Evolutionary conservation across 2,329 filamentous ascomycete species (phyloP).

Genomic region (Phyllosticta capitalensis): DNA sequence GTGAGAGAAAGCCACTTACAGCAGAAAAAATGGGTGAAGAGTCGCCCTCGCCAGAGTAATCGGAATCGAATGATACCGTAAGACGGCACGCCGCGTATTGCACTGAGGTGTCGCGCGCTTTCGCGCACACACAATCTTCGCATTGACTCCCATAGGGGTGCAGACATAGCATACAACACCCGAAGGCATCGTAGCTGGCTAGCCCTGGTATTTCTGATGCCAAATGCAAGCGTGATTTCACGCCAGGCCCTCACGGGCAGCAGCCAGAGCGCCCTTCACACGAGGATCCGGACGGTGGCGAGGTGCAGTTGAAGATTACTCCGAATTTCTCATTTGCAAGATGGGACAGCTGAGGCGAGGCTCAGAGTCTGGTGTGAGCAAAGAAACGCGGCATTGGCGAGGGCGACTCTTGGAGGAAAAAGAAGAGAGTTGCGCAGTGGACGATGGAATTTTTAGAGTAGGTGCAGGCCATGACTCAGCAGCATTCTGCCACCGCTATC

Average conservation of each 20-base stretch:
- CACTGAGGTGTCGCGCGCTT: slow-evolving; percentile 68
- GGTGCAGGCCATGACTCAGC: slow-evolving; percentile 2
- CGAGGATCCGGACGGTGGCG: slow-evolving; percentile 25
- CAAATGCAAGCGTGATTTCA: slow-evolving; percentile 73
- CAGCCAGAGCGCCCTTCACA: slow-evolving; percentile 29
- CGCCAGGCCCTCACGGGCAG: slow-evolving; percentile 84
- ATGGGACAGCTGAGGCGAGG: slow-evolving; percentile 18
- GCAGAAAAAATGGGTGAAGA: slow-evolving; percentile 45
- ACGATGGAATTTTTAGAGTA: slow-evolving; percentile 2
- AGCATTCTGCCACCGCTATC: slow-evolving; percentile 5
- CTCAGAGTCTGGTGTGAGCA: slow-evolving; percentile 62
- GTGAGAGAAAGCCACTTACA: slow-evolving; percentile 33
- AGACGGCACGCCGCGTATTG: slow-evolving; percentile 77
- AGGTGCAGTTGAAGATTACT: slow-evolving; percentile 73
- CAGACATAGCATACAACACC: slow-evolving; percentile 14
- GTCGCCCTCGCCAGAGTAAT: slow-evolving; percentile 80
- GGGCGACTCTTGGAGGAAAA: slow-evolving; percentile 62
- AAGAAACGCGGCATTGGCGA: slow-evolving; percentile 92
- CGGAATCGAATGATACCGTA: slow-evolving; percentile 76
- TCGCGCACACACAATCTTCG: slow-evolving; percentile 68
- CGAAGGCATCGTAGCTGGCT: slow-evolving; percentile 22
- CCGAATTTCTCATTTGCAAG: slow-evolving; percentile 97
- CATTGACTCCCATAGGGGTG: slow-evolving; percentile 80
- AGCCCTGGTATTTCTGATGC: slow-evolving; percentile 84
- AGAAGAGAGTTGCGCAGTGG: slow-evolving; percentile 18